phyloP scores from a whole-genome alignment of 192 early-diverging fungal species.

The Backusella tarrabulga region DNA sequence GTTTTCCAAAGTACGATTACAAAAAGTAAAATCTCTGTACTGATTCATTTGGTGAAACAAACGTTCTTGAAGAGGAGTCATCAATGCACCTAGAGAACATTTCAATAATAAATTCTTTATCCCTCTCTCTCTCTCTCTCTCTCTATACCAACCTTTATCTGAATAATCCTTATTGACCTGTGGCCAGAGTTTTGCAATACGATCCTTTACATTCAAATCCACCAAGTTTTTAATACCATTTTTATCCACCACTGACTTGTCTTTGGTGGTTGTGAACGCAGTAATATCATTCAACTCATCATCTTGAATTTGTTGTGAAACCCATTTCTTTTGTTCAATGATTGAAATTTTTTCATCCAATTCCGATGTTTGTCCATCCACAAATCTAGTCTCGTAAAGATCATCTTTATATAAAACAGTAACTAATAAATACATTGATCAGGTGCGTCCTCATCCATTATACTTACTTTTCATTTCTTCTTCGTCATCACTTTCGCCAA shows the following conservation, averaged over 20 bases:
- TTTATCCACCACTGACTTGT: neutral
- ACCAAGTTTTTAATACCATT: conserved; percentile 20
- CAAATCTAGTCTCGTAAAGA: conserved; percentile 40
- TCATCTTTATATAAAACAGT: neutral
- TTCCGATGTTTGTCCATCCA: conserved; percentile 24
- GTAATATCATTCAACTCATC: conserved; percentile 32
- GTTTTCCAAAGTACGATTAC: conserved; percentile 58
- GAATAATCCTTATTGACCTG: conserved; percentile 18
- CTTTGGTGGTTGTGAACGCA: neutral
- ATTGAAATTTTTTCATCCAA: conserved; percentile 32
- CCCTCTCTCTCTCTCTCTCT: too few species aligned
- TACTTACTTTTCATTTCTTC: conserved; percentile 22
- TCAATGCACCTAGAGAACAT: conserved; percentile 7
- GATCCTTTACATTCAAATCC: conserved; percentile 28
- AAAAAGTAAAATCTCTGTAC: conserved; percentile 79
- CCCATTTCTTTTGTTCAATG: conserved; percentile 45
- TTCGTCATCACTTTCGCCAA: conserved; percentile 35
- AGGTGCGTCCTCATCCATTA: neutral
- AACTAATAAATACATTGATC: neutral
- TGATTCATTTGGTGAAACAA: conserved; percentile 64
- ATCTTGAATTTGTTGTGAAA: conserved; percentile 23
- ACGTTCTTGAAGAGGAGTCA: conserved; percentile 57
- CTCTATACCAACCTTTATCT: conserved; percentile 2
- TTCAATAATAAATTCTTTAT: neutral
- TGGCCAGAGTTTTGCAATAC: conserved; percentile 22